Evolutionary conservation across 2,329 filamentous ascomycete species (phyloP), one percentile per base, ranked within the genome.

Genomic region (Cercospora canescens): DNA sequence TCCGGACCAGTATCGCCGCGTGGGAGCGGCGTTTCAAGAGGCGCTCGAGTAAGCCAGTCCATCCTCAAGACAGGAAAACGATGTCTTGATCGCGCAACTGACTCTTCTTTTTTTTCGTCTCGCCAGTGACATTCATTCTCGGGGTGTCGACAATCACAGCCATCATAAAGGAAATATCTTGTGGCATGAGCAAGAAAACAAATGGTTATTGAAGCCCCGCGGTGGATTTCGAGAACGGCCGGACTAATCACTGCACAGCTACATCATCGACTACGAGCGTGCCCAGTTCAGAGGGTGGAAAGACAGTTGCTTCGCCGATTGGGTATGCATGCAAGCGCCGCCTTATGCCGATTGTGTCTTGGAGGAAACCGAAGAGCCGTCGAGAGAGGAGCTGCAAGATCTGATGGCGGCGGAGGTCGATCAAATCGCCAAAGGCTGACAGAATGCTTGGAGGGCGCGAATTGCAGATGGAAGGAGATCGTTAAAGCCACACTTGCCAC

Each of bases 181-280:
- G 57, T 67, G 58, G 48, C 50, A 62, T 54, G 57, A 48, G 34
- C 26, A 34, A 12, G 34, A 67, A 30, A 14, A 37, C 30, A 62
- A 67, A 32, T 65, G 65, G 64, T 62, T 24, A n/a, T 34, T 30
- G 28, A 11, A n/a, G 12, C 28, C 52, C 52, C 32, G 28, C 16
- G 14, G 24, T 28, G 9, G 9, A 32, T 12, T 30, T 1, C 56
- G 4, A 12, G 11, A 14, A 1, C 16, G 1, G 6, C 30, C n/a
- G 8, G 16, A 59, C 30, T 59, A 21, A 37, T 24, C 1, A 16
- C 26, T 14, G 12, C 11, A n/a, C 21, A 65, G 63, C 48, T 66
- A 54, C 54, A 66, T 66, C n/a, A 21, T 66, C 52, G 64, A 66
- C 39, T 66, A 63, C 41, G 64, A 66, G 39, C 64, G 64, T 24